Percentiles rank a stretch among this genome's conserved stretches.
These are phyloP conservation scores for Casuarina equisetifolia DNA, from an alignment of 306 rosid species.

Conservation along the genomic window DNA sequence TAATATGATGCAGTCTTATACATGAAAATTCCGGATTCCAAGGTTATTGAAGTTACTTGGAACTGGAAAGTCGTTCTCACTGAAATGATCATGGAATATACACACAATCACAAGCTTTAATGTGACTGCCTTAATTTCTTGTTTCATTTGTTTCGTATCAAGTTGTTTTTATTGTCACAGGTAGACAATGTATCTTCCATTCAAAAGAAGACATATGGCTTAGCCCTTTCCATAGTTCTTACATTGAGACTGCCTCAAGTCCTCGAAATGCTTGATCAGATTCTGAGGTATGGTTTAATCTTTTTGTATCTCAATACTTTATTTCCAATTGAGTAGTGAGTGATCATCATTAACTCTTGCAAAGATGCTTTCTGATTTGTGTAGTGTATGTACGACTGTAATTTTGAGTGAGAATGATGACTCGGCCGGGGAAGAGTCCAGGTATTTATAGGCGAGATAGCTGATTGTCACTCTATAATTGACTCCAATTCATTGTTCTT, in stretches of 20 bases:
- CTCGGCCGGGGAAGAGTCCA: constrained; percentile 71
- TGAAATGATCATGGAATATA: not conserved
- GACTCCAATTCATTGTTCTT: constrained; percentile 11
- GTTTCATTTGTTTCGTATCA: constrained; percentile 6
- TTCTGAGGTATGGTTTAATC: constrained; percentile 63
- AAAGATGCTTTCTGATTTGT: constrained; percentile 25
- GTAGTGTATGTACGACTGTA: constrained; percentile 91
- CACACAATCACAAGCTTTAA: not conserved
- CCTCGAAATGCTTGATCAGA: constrained; percentile 90
- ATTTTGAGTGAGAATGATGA: constrained; percentile 71
- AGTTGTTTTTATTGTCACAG: constrained; percentile 41
- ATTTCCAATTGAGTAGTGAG: constrained; percentile 9
- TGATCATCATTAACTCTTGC: constrained; percentile 24
- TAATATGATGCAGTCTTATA: not conserved
- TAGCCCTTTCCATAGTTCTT: constrained; percentile 84
- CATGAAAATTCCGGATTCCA: not conserved
- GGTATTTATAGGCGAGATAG: constrained; percentile 41
- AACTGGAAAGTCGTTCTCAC: not conserved
- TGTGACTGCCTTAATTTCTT: constrained; percentile 26
- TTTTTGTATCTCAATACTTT: constrained; percentile 21
- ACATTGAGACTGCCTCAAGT: constrained; percentile 90
- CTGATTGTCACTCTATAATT: not conserved
- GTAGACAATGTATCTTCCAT: constrained; percentile 82
- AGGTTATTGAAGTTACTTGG: not conserved
- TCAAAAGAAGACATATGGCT: constrained; percentile 84